Evolutionary conservation across 2,329 filamentous ascomycete genomes (phyloP), one percentile per base, ranked within the genome.

Genomic region (Botryotinia convoluta): DNA sequence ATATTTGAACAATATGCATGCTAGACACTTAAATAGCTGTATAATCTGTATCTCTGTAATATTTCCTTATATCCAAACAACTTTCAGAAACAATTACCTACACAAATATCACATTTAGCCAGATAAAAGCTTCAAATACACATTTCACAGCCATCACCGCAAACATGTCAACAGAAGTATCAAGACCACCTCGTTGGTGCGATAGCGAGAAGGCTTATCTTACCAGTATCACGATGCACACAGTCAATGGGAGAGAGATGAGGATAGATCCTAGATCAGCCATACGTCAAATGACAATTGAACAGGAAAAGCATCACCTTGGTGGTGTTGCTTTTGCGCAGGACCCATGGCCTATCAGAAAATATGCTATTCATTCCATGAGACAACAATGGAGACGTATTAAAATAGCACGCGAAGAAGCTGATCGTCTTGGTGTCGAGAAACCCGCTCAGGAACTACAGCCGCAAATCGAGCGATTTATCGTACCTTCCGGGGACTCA

Each of bases 301-400:
- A 67, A 12, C 32, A 37, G 2, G 32, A 0, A 10, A 51, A 45
- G 29, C 63, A 67, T 35, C 29, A 3, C 14, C 4, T 4, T 51
- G 63, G 22, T 20, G 63, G 63, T 51, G 44, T 16, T 4, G 12
- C 32, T 5, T 18, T 37, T 18, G 22, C 8, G 5, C 32, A 37
- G n/a, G 44, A 67, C 22, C 44, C 63, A 67, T 67, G 63, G 63
- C 44, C 32, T n/a, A 1, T 12, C 14, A 51, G 44, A 51, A n/a
- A 2, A 3, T 51, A 51, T 32, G n/a, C 3, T 5, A 10, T 20
- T 14, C 0, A 1, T 0, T 1, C 26, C 14, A 22, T 62, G 37
- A 12, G 0, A 5, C 0, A n/a, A 5, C 14, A 3, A 1, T 29
- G 37, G 60, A 29, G 2, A 14, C 14, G 16, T 1, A 14, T 7